A percentile compares a stretch with the other conserved stretches of the same genome.
phyloP scores from a whole-genome alignment of 108 stramenopile genomes.

The Nitzschia sp. region DNA sequence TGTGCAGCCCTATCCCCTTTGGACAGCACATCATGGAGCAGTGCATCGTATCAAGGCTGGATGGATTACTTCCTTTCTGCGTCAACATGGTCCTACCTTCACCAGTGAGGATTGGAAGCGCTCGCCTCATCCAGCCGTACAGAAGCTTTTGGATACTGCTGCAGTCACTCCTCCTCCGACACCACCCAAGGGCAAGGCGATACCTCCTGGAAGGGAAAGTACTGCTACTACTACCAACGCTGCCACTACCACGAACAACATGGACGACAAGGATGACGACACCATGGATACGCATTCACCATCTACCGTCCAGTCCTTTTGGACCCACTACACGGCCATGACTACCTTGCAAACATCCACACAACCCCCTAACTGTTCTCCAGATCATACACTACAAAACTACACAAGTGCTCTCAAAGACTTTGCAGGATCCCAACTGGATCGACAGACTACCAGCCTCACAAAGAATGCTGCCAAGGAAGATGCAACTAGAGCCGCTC shows the following conservation, averaged over 20 bases:
- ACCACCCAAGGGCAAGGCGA: too few species aligned
- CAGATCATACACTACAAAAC: constrained; percentile 21
- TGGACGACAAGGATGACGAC: background rate
- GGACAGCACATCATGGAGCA: too few species aligned
- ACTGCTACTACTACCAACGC: background rate
- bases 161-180: too few species aligned
- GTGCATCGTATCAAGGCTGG: too few species aligned
- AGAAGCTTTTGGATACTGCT: too few species aligned
- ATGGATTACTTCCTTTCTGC: too few species aligned
- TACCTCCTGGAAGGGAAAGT: too few species aligned
- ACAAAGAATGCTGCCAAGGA: constrained; percentile 38
- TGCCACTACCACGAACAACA: background rate
- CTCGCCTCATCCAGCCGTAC: too few species aligned
- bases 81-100: too few species aligned
- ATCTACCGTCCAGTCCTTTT: constrained; percentile 16
- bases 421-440: constrained; percentile 42
- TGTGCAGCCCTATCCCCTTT: too few species aligned
- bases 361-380: background rate
- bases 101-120: too few species aligned
- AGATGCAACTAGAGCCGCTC: constrained; percentile 18
- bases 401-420: constrained; percentile 36
- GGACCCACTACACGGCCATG: constrained; percentile 27
- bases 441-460: constrained; percentile 44
- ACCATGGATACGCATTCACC: background rate
- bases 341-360: constrained; percentile 20